phyloP scores from a whole-genome alignment of 2,329 filamentous ascomycete species.

The Stachybotrys echinatus region DNA sequence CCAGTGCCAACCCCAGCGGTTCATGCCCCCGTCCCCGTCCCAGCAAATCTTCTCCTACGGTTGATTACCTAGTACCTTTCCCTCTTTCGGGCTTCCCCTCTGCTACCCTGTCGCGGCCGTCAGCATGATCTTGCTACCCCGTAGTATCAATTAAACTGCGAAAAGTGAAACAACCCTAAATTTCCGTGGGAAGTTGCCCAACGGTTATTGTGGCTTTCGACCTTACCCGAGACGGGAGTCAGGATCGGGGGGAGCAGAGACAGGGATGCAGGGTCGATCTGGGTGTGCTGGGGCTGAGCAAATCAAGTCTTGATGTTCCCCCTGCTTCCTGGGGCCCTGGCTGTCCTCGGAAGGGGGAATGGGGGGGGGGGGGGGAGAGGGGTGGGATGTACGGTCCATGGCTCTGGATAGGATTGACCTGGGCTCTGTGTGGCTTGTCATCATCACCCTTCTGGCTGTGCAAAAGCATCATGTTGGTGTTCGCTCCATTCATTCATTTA shows the following conservation, averaged over 20 bases:
- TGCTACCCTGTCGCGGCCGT: background rate
- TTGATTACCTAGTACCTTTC: background rate
- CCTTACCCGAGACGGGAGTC: background rate
- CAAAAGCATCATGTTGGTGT: too few species aligned
- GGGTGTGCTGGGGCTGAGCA: background rate
- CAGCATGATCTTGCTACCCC: background rate
- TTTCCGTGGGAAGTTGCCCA: background rate
- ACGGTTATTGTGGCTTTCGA: background rate
- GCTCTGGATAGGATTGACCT: background rate
- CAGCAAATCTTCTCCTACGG: background rate
- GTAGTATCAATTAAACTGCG: too few species aligned
- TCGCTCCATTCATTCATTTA: too few species aligned
- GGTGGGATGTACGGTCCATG: background rate
- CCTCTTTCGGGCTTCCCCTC: background rate
- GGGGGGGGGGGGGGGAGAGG: too few species aligned
- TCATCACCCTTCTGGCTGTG: too few species aligned
- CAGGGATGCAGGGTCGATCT: slow-evolving; percentile 6
- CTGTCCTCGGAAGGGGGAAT: too few species aligned
- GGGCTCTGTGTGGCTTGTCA: too few species aligned
- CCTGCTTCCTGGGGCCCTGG: too few species aligned
- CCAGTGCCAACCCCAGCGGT: background rate
- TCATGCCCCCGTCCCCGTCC: background rate
- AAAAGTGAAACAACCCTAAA: background rate
- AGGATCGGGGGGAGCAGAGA: background rate
- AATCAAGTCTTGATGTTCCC: background rate